These are phyloP conservation scores for Ustilago bromivora DNA, from an alignment of 1,284 basidiomycete species.

Conservation along the genomic window DNA sequence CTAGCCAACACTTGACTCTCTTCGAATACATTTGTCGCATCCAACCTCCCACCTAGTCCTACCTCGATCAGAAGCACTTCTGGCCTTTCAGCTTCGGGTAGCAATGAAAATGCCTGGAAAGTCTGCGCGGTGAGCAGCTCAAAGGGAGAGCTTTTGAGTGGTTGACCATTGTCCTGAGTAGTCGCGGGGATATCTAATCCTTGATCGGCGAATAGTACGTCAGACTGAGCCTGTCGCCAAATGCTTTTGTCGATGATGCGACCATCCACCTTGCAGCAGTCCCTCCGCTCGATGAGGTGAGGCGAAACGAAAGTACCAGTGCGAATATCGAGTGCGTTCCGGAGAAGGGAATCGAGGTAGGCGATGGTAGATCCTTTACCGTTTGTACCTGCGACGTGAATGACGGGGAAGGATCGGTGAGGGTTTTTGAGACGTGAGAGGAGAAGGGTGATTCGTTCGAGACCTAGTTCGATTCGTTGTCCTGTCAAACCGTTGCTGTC, in stretches of 20 bases:
- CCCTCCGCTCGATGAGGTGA: constrained; percentile 83
- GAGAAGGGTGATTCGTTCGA: constrained; percentile 78
- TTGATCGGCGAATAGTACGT: constrained; percentile 75
- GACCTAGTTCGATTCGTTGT: constrained; percentile 78
- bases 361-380: constrained; percentile 95
- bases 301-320: constrained; percentile 93
- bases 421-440: constrained; percentile 74
- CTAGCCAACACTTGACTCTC: constrained; percentile 79
- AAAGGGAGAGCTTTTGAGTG: constrained; percentile 58
- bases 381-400: constrained; percentile 95
- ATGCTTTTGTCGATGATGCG: constrained; percentile 73
- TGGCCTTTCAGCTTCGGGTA: constrained; percentile 71
- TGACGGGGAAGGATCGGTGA: constrained; percentile 80
- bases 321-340: constrained; percentile 72
- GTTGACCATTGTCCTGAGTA: constrained; percentile 28
- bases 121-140: constrained; percentile 72
- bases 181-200: constrained; percentile 76
- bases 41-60: constrained; percentile 90
- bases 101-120: constrained; percentile 58
- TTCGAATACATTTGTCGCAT: constrained; percentile 90
- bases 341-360: constrained; percentile 82
- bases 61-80: constrained; percentile 92
- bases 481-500: constrained; percentile 20
- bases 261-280: constrained; percentile 81
- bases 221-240: constrained; percentile 74